Evolutionary conservation across 441 rosid species (phyloP), one percentile per base, ranked within the genome.

Genomic region (Euphorbia schlechtendalii): DNA sequence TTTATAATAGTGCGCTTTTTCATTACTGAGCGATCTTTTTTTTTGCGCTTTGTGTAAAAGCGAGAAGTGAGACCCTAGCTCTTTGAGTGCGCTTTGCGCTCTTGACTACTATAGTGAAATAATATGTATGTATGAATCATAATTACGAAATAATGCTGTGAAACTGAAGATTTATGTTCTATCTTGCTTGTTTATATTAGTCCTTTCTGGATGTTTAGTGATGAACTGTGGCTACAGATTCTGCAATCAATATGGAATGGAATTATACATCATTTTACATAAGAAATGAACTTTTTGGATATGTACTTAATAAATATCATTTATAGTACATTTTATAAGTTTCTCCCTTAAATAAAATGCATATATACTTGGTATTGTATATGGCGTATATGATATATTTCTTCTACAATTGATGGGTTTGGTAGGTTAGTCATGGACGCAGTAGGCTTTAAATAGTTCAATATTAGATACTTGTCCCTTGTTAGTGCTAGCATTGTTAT

Each of bases 401-500:
- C 56, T 51, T 51, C 45, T 11, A 58, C 8, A 12, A 17, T 34
- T 34, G 45, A 32, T 3, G 24, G 45, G 45, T 32, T 32, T 58
- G 27, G 41, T 17, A 34, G 45, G 41, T 38, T n/a, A 5, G 22
- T 10, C 46, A 63, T 12, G 43, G 21, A 18, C 10, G 7, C 41
- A n/a, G 36, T 41, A n/a, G 45, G 3, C 43, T n/a, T 36, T 27
- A 55, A 2, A 20, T 27, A 46, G n/a, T 62, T 66, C 28, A 45
- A 45, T 43, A 53, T 56, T 56, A 46, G 14, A 6, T n/a, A n/a
- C n/a, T n/a, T n/a, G n/a, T 5, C 40, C 11, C 61, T 38, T 55
- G 21, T 58, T 1, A 41, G 24, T 9, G 15, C 17, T 58, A 30
- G 48, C 57, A 30, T 61, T 73, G 45, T 61, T 51, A 34, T 18